Conservation (phyloP, 2,329 filamentous ascomycete species). For the Dactylellina cionopaga region DNA sequence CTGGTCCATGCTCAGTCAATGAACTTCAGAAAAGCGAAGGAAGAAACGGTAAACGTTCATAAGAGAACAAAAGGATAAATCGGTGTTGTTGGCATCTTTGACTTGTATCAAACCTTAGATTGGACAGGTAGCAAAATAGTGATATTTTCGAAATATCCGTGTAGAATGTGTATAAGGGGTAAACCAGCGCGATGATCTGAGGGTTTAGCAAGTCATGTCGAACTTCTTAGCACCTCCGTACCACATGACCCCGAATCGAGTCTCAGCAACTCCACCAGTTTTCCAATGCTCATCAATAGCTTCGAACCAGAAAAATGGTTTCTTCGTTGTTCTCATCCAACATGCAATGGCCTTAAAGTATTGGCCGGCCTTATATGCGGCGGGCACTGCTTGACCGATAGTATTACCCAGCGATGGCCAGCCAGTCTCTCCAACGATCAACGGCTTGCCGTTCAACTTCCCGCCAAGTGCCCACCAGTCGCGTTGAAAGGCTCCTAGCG, state of each 20-base stretch:
- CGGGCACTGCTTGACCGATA: conserved; percentile 68
- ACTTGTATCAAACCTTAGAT: no score
- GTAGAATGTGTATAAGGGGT: background rate
- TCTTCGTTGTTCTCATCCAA: conserved; percentile 58
- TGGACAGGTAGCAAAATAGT: no score
- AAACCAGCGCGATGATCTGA: background rate
- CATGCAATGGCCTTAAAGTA: conserved; percentile 74
- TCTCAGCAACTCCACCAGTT: conserved; percentile 25
- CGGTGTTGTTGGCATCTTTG: no score
- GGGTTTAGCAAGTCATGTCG: conserved; percentile 37
- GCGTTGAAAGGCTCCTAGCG: conserved; percentile 34
- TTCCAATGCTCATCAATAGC: conserved; percentile 51
- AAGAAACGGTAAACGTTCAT: no score
- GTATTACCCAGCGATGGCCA: conserved; percentile 70
- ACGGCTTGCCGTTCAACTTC: conserved; percentile 62
- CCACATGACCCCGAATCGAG: conserved; percentile 39
- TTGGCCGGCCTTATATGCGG: conserved; percentile 69
- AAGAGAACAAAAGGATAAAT: no score
- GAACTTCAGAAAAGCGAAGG: conserved; percentile 11
- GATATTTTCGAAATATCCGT: no score
- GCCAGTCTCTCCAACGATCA: conserved; percentile 74
- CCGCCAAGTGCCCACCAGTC: conserved; percentile 44
- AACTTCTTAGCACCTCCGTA: conserved; percentile 25
- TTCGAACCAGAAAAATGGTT: conserved; percentile 57
- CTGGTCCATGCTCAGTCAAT: conserved; percentile 13